These are phyloP conservation scores for Tetrahymena borealis DNA, from an alignment of 73 alveolate species.

Conservation along the genomic window DNA sequence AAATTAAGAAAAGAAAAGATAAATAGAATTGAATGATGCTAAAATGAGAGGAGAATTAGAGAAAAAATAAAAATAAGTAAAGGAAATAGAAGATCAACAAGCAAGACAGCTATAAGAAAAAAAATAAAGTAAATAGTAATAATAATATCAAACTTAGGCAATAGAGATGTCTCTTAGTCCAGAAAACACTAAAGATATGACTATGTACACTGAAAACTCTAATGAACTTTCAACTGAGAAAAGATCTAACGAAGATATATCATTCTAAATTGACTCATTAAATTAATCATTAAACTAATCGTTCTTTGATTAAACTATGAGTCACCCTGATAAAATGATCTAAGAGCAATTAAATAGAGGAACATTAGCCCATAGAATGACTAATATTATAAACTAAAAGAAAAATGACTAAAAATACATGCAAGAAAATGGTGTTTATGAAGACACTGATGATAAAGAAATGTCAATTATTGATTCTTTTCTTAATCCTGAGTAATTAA, in stretches of 20 bases:
- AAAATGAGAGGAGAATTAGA: not conserved
- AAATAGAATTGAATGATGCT: not conserved
- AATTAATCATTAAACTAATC: not conserved
- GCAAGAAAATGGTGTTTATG: not conserved
- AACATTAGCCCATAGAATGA: not conserved
- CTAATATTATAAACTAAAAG: not conserved
- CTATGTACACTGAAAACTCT: not conserved
- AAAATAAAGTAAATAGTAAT: not conserved
- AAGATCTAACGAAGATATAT: not conserved
- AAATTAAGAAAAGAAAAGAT: not conserved
- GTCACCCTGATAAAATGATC: not conserved
- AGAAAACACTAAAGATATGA: not conserved
- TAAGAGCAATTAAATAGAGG: not conserved
- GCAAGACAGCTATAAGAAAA: no score
- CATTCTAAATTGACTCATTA: not conserved
- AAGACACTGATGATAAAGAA: not conserved
- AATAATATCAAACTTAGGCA: not conserved
- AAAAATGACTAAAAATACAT: not conserved
- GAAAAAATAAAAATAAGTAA: not conserved
- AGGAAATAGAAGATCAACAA: not conserved
- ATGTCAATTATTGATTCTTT: not conserved
- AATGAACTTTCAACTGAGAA: not conserved
- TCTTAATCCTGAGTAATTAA: not conserved
- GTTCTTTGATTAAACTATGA: not conserved
- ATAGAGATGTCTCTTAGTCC: not conserved